Conservation (phyloP, 345 rosid species). For the Durio zibethinus region DNA sequence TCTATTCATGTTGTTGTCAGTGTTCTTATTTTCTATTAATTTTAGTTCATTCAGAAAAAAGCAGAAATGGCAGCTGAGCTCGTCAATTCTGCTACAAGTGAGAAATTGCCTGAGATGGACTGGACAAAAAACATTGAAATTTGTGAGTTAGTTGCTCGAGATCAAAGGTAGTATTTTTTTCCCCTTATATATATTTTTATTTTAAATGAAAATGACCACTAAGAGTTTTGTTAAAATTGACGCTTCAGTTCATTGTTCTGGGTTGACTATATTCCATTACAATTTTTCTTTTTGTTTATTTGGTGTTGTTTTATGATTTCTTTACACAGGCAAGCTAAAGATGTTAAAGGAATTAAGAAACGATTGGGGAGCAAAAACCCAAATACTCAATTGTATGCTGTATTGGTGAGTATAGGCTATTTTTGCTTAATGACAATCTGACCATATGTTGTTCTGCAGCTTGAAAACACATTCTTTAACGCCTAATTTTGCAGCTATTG, state of each 20-base stretch:
- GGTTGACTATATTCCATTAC: background rate
- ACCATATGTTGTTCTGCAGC: background rate
- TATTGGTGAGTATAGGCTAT: constrained; percentile 51
- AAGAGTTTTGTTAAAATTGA: background rate
- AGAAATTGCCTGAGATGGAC: constrained; percentile 76
- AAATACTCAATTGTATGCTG: constrained; percentile 66
- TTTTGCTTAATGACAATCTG: background rate
- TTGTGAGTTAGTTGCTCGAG: constrained; percentile 76
- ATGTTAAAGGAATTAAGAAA: constrained; percentile 89
- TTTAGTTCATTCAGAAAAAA: constrained; percentile 8
- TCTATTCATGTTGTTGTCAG: background rate
- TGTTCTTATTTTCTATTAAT: background rate
- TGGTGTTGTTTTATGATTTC: background rate
- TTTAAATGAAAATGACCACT: background rate
- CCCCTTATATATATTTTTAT: background rate
- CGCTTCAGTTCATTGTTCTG: background rate
- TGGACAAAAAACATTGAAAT: constrained; percentile 91
- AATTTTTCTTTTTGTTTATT: background rate
- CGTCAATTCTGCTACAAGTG: constrained; percentile 79
- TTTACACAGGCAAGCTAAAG: constrained; percentile 67
- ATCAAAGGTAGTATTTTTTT: constrained; percentile 49
- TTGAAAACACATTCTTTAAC: background rate
- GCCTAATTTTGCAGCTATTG: constrained; percentile 52
- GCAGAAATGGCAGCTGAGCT: constrained; percentile 77
- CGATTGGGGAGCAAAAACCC: constrained; percentile 71